Evolutionary conservation across 1,284 basidiomycete genomes (phyloP).

Genomic region (Moesziomyces parantarcticus): DNA sequence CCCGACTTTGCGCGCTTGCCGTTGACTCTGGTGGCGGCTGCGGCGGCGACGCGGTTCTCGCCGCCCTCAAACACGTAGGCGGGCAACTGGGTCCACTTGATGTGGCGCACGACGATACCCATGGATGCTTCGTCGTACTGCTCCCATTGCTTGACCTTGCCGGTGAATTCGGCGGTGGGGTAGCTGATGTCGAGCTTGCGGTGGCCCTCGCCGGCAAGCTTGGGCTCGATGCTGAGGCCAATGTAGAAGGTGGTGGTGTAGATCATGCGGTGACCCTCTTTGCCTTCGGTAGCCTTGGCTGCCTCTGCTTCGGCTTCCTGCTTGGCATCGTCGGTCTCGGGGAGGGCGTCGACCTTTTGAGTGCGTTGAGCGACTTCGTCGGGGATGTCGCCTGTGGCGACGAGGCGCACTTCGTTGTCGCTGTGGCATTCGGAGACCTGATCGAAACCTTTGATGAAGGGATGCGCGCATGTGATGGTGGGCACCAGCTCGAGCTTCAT

Average conservation of each 20-base stretch:
- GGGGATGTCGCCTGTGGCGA: conserved; percentile 62
- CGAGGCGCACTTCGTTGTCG: conserved; percentile 73
- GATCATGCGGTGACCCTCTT: conserved; percentile 76
- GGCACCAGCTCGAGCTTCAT: conserved; percentile 98
- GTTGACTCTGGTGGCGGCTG: conserved; percentile 79
- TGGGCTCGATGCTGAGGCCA: conserved; percentile 90
- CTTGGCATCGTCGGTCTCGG: conserved; percentile 49
- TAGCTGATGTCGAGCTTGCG: conserved; percentile 94
- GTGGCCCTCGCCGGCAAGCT: conserved; percentile 71
- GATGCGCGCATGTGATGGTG: conserved; percentile 89
- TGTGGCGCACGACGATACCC: conserved; percentile 93
- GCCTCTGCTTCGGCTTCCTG: conserved; percentile 55
- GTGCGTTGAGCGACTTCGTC: conserved; percentile 62
- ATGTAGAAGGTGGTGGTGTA: conserved; percentile 97
- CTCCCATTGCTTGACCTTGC: conserved; percentile 94
- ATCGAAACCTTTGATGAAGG: conserved; percentile 93
- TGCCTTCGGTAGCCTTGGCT: conserved; percentile 46
- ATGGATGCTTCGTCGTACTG: conserved; percentile 91
- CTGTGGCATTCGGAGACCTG: conserved; percentile 84
- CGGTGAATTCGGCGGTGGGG: conserved; percentile 95
- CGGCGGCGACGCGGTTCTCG: conserved; percentile 37
- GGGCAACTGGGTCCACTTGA: conserved; percentile 86
- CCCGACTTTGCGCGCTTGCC: conserved; percentile 79
- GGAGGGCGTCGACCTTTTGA: conserved; percentile 53
- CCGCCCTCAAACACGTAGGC: conserved; percentile 83